Evolutionary conservation across 2,329 filamentous ascomycete species (phyloP).

Genomic region (Venturia pyrina): DNA sequence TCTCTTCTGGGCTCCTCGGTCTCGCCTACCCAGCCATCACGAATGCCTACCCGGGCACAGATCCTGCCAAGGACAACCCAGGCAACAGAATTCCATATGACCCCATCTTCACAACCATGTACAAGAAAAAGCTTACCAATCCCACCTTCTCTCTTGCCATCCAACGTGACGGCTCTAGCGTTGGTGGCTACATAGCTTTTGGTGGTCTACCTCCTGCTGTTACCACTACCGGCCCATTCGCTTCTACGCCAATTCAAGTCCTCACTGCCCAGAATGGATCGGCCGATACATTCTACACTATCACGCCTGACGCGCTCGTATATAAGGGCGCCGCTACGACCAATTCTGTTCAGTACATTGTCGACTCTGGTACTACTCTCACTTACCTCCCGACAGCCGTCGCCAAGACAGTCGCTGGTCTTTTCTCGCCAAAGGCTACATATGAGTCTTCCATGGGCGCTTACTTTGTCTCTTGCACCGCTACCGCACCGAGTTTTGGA

Average conservation of each 20-base stretch:
- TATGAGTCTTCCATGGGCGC: conserved; percentile 21
- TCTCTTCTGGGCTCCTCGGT: conserved; percentile 40
- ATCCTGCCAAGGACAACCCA: conserved; percentile 16
- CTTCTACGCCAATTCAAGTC: conserved; percentile 27
- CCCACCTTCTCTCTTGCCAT: conserved; percentile 42
- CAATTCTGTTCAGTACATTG: conserved; percentile 22
- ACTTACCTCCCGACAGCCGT: conserved; percentile 31
- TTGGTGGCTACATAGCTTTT: conserved; percentile 37
- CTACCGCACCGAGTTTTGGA: conserved; percentile 30
- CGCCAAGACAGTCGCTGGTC: conserved; percentile 27
- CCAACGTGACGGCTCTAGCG: conserved; percentile 19
- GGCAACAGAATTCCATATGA: conserved; percentile 31
- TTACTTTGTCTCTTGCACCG: conserved; percentile 34
- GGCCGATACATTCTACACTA: conserved; percentile 26
- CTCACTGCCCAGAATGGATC: conserved; percentile 15
- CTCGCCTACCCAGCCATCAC: conserved; percentile 42
- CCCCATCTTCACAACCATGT: conserved; percentile 43
- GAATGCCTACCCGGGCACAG: conserved; percentile 26
- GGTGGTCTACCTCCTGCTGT: conserved; percentile 40
- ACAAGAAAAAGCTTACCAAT: conserved; percentile 30
- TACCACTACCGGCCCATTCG: conserved; percentile 23
- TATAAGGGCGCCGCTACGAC: conserved; percentile 14
- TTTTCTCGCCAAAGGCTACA: conserved; percentile 33
- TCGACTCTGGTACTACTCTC: conserved; percentile 36
- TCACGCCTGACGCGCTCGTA: conserved; percentile 24